Percentiles rank a stretch among this genome's conserved stretches.
phyloP scores from a whole-genome alignment of 2,329 filamentous ascomycete genomes.

The Fusarium sp. region DNA sequence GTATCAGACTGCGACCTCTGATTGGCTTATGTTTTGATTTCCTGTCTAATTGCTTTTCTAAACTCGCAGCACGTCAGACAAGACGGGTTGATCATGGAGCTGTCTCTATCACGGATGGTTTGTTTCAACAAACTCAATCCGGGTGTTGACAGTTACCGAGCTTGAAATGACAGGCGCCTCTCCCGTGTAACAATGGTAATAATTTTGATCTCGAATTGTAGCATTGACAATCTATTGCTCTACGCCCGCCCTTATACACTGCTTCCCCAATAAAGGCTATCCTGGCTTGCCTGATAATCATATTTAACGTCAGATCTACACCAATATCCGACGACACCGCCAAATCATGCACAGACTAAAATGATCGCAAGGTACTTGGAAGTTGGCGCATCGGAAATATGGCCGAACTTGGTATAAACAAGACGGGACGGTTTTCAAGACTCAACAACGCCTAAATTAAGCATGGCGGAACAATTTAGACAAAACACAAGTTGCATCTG shows the following conservation, averaged over 20 bases:
- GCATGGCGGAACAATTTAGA: background rate
- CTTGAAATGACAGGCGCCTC: constrained; percentile 1
- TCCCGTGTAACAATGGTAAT: constrained; percentile 3
- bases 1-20: background rate
- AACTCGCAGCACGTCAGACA: constrained; percentile 13
- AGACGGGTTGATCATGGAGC: constrained; percentile 7
- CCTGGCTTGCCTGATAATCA: background rate
- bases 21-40: constrained; percentile 13
- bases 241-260: background rate
- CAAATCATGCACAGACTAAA: constrained; percentile 33
- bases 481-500: constrained; percentile 8
- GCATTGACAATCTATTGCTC: background rate
- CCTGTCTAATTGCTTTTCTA: constrained; percentile 8
- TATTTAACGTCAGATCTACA: constrained; percentile 27
- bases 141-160: background rate
- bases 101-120: background rate
- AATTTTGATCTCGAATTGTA: background rate
- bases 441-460: constrained; percentile 14
- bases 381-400: constrained; percentile 33
- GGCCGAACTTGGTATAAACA: constrained; percentile 19
- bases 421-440: constrained; percentile 17
- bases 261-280: background rate
- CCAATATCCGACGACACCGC: constrained; percentile 32
- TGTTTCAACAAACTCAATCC: constrained; percentile 17
- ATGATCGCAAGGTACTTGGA: constrained; percentile 12